A percentile compares a stretch with the other conserved stretches of the same genome.
phyloP scores from a whole-genome alignment of 2,329 filamentous ascomycete species.

The Ophiostoma sp. region DNA sequence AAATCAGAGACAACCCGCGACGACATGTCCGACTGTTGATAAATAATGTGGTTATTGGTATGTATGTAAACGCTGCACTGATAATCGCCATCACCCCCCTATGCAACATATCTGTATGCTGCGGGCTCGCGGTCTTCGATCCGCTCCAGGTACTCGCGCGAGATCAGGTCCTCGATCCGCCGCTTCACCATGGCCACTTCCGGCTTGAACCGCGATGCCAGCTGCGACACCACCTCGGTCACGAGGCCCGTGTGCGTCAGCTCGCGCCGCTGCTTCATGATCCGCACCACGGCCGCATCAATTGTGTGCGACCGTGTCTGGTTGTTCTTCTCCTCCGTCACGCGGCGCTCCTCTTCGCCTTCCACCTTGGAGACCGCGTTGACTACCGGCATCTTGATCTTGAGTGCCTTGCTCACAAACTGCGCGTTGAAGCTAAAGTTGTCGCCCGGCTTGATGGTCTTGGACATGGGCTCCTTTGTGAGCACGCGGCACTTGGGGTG shows the following conservation, averaged over 20 bases:
- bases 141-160: constrained; percentile 71
- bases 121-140: constrained; percentile 59
- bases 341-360: constrained; percentile 60
- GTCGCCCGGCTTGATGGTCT: constrained; percentile 70
- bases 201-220: constrained; percentile 65
- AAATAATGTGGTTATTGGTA: too few species aligned
- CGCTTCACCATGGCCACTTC: constrained; percentile 74
- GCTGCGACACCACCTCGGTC: constrained; percentile 64
- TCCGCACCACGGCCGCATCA: constrained; percentile 71
- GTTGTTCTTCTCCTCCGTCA: constrained; percentile 70
- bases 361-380: constrained; percentile 79
- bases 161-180: constrained; percentile 71
- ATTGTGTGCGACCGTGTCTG: constrained; percentile 65
- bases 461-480: constrained; percentile 71
- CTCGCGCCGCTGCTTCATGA: constrained; percentile 81
- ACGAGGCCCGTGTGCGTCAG: constrained; percentile 64
- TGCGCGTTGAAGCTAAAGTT: constrained; percentile 74
- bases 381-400: constrained; percentile 85
- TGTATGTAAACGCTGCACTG: background rate
- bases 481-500: constrained; percentile 78
- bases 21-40: too few species aligned
- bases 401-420: constrained; percentile 76
- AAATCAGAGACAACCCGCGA: too few species aligned
- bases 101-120: constrained; percentile 69
- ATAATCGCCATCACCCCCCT: background rate